A percentile compares a stretch with the other conserved stretches of the same genome.
phyloP scores from a whole-genome alignment of 2,329 filamentous ascomycete species.

The Fusarium sp. region DNA sequence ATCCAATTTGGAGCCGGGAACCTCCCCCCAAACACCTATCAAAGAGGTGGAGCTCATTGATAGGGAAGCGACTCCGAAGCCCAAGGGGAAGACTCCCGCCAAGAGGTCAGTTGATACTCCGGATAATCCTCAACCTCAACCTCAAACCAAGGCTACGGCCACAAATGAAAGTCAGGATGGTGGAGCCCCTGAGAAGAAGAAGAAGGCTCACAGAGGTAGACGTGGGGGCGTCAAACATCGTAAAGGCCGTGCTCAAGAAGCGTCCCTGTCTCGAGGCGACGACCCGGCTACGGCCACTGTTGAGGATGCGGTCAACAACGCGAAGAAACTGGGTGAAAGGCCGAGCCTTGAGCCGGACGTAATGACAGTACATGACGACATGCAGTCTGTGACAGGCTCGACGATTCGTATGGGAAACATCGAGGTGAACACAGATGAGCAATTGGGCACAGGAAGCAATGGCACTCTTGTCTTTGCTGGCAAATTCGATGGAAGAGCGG shows the following conservation, averaged over 20 bases:
- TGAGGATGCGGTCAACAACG: constrained; percentile 71
- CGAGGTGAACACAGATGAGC: constrained; percentile 71
- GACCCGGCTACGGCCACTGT: constrained; percentile 59
- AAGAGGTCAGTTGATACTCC: constrained; percentile 2
- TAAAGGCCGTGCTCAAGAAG: constrained; percentile 66
- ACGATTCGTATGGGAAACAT: constrained; percentile 72
- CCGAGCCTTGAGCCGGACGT: constrained; percentile 71
- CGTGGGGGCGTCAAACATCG: constrained; percentile 77
- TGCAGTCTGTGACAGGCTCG: constrained; percentile 69
- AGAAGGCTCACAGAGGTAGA: constrained; percentile 76
- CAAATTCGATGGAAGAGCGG: constrained; percentile 91
- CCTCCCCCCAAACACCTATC: constrained; percentile 1
- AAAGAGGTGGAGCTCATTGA: constrained; percentile 26
- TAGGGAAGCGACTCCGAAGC: constrained; percentile 28
- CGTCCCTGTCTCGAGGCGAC: constrained; percentile 63
- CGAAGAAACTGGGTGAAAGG: constrained; percentile 67
- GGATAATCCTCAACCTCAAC: not conserved
- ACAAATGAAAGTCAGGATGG: constrained; percentile 17
- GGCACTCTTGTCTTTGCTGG: constrained; percentile 97
- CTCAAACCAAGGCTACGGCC: not conserved
- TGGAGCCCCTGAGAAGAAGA: constrained; percentile 65
- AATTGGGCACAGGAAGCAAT: constrained; percentile 85
- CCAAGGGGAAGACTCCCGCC: not conserved
- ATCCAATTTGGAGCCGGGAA: constrained; percentile 7
- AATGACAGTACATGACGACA: constrained; percentile 66